These are phyloP conservation scores for Brassica cretica DNA, from an alignment of 345 rosid genomes.

Conservation along the genomic window DNA sequence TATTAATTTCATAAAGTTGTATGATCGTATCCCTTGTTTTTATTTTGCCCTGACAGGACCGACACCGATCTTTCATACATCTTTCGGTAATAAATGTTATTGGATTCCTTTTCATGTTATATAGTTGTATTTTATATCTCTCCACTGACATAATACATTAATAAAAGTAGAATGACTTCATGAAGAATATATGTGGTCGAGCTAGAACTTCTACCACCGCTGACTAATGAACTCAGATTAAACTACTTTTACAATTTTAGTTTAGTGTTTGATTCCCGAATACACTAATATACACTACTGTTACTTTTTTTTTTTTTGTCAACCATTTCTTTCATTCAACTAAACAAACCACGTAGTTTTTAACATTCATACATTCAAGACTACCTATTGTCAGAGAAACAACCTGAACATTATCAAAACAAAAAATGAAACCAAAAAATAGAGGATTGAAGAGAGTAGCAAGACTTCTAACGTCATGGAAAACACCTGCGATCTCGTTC, in stretches of 20 bases:
- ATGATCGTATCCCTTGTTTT: slow-evolving; percentile 35
- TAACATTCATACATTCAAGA: no score
- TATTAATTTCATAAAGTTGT: slow-evolving; percentile 32
- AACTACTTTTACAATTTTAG: neutral
- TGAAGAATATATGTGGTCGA: slow-evolving; percentile 6
- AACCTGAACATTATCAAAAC: no score
- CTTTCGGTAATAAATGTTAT: slow-evolving; percentile 33
- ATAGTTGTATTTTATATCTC: slow-evolving; percentile 1
- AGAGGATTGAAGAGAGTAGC: neutral
- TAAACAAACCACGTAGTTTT: no score
- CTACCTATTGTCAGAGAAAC: no score
- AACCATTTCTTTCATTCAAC: no score
- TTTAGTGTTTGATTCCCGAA: neutral
- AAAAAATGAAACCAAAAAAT: neutral
- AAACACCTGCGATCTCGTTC: neutral
- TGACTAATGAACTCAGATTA: neutral
- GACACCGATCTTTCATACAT: slow-evolving; percentile 37
- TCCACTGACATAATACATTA: neutral
- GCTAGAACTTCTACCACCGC: neutral
- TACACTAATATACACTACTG: neutral
- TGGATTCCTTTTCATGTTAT: slow-evolving; percentile 31
- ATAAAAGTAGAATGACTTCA: slow-evolving; percentile 14
- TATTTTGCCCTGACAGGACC: slow-evolving; percentile 32
- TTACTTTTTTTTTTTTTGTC: no score
- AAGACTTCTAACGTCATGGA: neutral